phyloP scores from a whole-genome alignment of 1,139 yeast genomes.

The Taiozyma onychis region DNA sequence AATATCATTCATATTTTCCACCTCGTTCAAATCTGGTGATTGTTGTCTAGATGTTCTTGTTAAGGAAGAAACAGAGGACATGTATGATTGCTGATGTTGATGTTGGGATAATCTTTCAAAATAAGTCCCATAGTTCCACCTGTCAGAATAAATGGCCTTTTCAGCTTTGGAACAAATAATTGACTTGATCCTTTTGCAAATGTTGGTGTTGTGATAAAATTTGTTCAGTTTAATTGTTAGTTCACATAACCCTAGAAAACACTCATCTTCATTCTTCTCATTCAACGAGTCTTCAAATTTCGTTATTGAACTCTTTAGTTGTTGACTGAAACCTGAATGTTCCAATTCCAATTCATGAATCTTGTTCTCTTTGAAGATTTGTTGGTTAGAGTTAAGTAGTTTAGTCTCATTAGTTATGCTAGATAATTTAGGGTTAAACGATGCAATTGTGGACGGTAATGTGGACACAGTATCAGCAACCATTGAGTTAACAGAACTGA shows the following conservation, averaged over 20 bases:
- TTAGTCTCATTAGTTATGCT: background rate
- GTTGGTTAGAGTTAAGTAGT: background rate
- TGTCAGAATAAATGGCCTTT: slow-evolving; percentile 28
- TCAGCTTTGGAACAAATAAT: slow-evolving; percentile 16
- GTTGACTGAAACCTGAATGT: background rate
- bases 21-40: background rate
- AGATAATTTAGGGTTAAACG: background rate
- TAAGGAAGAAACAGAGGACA: background rate
- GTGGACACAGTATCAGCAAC: background rate
- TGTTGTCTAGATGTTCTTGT: background rate
- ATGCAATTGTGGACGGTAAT: background rate
- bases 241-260: slow-evolving; percentile 12
- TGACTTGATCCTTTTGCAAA: slow-evolving; percentile 9
- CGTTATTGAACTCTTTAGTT: background rate
- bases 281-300: slow-evolving; percentile 3
- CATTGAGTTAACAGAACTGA: background rate
- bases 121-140: slow-evolving; percentile 57
- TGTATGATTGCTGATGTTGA: background rate
- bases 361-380: background rate
- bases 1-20: background rate
- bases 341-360: background rate
- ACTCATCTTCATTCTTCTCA: slow-evolving; percentile 11
- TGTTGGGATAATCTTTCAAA: slow-evolving; percentile 22
- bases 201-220: slow-evolving; percentile 13
- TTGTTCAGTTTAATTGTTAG: slow-evolving; percentile 15